phyloP scores from a whole-genome alignment of 2,329 filamentous ascomycete species.

The Chrysoporthe austroafricana region DNA sequence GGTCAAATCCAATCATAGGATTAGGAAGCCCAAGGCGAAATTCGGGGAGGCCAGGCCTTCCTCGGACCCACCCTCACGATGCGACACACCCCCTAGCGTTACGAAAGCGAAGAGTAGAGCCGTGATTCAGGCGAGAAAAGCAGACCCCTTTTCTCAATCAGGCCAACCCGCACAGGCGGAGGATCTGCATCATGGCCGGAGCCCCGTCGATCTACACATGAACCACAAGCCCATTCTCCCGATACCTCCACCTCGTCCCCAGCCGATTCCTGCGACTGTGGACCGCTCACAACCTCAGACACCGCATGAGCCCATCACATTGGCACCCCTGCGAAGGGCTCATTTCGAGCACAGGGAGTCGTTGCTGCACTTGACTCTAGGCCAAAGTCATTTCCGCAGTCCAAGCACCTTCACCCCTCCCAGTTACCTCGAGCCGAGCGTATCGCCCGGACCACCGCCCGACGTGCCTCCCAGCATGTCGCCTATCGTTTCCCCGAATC shows the following conservation, averaged over 20 bases:
- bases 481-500: constrained; percentile 20
- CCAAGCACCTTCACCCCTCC: constrained; percentile 10
- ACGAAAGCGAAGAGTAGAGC: constrained; percentile 12
- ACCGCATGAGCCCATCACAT: neutral
- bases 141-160: neutral
- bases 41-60: constrained; percentile 16
- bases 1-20: constrained; percentile 53
- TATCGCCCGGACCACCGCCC: constrained; percentile 22
- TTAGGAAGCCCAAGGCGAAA: constrained; percentile 52
- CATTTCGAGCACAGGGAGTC: neutral
- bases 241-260: constrained; percentile 7
- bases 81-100: constrained; percentile 4
- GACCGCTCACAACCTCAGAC: neutral
- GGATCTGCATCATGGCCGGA: neutral
- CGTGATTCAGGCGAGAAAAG: constrained; percentile 12
- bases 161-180: constrained; percentile 7
- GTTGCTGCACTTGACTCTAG: constrained; percentile 11
- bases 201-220: neutral
- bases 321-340: constrained; percentile 5
- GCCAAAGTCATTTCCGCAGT: neutral
- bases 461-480: constrained; percentile 28
- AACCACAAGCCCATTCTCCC: constrained; percentile 1
- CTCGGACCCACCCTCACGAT: constrained; percentile 10
- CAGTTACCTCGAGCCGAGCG: constrained; percentile 22
- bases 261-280: constrained; percentile 2